phyloP scores from a whole-genome alignment of 441 rosid species.

The Eutrema salsugineum region DNA sequence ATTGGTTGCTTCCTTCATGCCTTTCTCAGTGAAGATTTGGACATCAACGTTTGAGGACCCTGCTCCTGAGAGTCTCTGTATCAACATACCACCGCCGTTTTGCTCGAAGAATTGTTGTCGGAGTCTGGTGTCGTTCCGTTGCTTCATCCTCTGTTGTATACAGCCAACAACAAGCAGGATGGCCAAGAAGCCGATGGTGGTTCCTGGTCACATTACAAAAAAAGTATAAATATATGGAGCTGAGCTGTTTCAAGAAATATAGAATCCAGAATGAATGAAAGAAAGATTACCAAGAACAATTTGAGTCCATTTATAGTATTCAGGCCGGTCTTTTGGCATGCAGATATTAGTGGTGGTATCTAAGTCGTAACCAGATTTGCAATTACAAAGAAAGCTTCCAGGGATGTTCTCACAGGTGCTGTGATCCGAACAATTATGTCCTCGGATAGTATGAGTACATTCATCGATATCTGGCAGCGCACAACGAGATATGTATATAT shows the following conservation, averaged over 20 bases:
- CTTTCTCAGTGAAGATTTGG: slow-evolving; percentile 11
- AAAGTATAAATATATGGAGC: too few relatives aligned
- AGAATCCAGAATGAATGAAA: background rate
- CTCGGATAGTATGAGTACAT: background rate
- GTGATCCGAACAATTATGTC: background rate
- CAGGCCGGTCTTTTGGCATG: background rate
- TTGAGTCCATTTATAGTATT: accelerated
- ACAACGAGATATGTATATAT: background rate
- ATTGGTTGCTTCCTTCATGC: slow-evolving; percentile 3
- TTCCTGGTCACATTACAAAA: slow-evolving; percentile 11
- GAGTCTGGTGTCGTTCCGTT: background rate
- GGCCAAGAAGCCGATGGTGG: slow-evolving; percentile 6
- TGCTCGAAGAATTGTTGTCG: slow-evolving; percentile 5
- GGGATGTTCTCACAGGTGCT: background rate
- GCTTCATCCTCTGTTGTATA: background rate
- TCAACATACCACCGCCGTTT: slow-evolving; percentile 16
- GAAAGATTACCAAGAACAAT: background rate
- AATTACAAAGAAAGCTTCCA: background rate
- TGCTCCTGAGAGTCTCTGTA: slow-evolving; percentile 7
- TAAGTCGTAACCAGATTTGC: background rate
- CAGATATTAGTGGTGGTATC: background rate
- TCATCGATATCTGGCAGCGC: background rate
- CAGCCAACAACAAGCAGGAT: background rate
- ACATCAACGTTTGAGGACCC: background rate
- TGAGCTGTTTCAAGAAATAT: accelerated